phyloP scores from a whole-genome alignment of 2,329 filamentous ascomycete species.

The Monilinia fructigena region DNA sequence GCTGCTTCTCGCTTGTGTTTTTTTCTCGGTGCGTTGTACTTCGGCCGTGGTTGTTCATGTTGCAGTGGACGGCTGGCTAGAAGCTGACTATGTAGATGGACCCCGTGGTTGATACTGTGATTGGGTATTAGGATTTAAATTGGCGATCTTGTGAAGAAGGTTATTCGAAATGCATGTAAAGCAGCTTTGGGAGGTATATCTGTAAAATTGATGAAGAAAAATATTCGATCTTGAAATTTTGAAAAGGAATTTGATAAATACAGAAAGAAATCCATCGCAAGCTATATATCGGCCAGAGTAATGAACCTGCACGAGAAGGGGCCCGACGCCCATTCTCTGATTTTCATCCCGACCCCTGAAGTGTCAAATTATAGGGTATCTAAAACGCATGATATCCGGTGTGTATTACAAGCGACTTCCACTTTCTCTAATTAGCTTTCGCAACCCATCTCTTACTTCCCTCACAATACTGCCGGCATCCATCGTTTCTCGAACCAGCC shows the following conservation, averaged over 20 bases:
- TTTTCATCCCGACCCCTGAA: neutral
- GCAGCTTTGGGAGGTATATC: neutral
- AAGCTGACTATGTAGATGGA: too few relatives aligned
- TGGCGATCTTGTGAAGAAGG: neutral
- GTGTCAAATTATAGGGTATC: neutral
- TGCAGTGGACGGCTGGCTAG: too few relatives aligned
- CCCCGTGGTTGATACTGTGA: too few relatives aligned
- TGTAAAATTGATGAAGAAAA: neutral
- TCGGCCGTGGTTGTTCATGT: too few relatives aligned
- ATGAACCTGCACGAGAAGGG: neutral
- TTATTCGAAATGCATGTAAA: neutral
- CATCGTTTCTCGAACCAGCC: conserved; percentile 52
- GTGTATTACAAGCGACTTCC: conserved; percentile 17
- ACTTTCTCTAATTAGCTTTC: conserved; percentile 12
- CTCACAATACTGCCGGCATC: conserved; percentile 52
- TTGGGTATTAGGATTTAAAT: neutral
- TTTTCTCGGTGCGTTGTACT: too few relatives aligned
- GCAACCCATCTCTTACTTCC: conserved; percentile 16
- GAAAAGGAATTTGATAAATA: neutral
- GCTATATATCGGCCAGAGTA: neutral
- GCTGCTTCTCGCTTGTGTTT: too few relatives aligned
- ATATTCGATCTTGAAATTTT: neutral
- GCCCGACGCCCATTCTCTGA: neutral
- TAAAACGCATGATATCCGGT: neutral
- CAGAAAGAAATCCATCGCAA: neutral